These are phyloP conservation scores for Pseudoturritis turrita DNA, from an alignment of 345 rosid species.

Conservation along the genomic window DNA sequence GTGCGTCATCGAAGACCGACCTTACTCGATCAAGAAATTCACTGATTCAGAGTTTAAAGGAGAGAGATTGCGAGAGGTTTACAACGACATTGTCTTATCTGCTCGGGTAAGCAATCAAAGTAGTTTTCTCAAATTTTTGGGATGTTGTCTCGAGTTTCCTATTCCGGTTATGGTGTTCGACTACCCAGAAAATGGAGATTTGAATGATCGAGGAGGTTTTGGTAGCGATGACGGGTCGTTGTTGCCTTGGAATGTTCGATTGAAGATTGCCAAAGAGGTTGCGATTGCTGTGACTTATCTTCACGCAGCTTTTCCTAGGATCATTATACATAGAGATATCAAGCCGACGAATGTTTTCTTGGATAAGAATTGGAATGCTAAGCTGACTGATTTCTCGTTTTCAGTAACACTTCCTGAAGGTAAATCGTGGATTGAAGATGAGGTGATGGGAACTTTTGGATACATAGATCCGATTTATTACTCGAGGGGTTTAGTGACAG, in stretches of 20 bases:
- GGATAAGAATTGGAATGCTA: conserved; percentile 1
- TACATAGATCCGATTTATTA: not conserved
- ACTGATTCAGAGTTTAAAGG: not conserved
- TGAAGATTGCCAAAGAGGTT: not conserved
- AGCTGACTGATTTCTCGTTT: not conserved
- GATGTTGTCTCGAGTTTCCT: not conserved
- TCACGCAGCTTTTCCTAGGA: not conserved
- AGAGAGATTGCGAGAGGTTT: not conserved
- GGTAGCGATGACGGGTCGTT: not conserved
- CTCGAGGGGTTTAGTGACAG: not conserved
- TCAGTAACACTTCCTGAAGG: conserved; percentile 2
- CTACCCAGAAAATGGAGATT: not conserved
- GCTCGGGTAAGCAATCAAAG: not conserved
- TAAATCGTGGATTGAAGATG: not conserved
- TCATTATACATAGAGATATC: not conserved
- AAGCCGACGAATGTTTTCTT: not conserved
- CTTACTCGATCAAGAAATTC: not conserved
- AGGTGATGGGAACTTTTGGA: conserved; percentile 5
- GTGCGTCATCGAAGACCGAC: not conserved
- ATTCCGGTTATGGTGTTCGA: not conserved
- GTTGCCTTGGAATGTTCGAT: not conserved
- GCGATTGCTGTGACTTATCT: conserved; percentile 6
- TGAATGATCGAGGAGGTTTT: not conserved
- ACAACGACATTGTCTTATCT: conserved; percentile 4
- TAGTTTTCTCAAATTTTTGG: not conserved